A percentile compares a stretch with the other conserved stretches of the same genome.
Evolutionary conservation across 352 stramenopile genomes (phyloP).

Genomic region (Phytophthora macrochlamydospora): DNA sequence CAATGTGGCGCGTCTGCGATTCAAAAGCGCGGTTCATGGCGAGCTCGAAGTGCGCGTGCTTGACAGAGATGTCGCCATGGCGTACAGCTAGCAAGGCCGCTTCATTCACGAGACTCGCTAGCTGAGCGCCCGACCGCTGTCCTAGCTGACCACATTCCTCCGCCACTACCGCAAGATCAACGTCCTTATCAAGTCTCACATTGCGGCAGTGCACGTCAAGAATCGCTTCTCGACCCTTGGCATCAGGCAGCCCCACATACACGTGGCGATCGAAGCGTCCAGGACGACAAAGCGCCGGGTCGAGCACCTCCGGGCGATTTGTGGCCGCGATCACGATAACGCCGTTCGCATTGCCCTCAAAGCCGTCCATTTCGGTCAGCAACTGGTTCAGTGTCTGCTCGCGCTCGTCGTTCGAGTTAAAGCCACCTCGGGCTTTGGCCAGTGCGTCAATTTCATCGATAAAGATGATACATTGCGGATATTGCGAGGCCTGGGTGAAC

Average conservation of each 20-base stretch:
- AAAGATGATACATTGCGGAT: conserved; percentile 97
- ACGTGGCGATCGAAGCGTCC: conserved; percentile 97
- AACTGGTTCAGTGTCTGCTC: conserved; percentile 97
- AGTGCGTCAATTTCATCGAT: conserved; percentile 98
- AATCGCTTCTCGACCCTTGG: conserved; percentile 87
- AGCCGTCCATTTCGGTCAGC: conserved; percentile 89
- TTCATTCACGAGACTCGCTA: conserved; percentile 87
- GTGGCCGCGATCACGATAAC: conserved; percentile 98
- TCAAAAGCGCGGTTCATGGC: conserved; percentile 78
- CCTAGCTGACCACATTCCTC: conserved; percentile 61
- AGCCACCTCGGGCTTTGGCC: conserved; percentile 80
- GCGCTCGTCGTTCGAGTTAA: conserved; percentile 94
- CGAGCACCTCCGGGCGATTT: conserved; percentile 96
- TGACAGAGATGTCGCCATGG: conserved; percentile 63
- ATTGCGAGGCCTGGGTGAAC: conserved; percentile 94
- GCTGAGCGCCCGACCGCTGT: conserved; percentile 71
- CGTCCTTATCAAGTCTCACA: conserved; percentile 58
- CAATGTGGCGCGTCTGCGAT: conserved; percentile 59
- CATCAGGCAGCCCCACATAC: conserved; percentile 94
- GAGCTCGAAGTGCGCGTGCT: conserved; percentile 73
- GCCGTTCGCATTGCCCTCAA: conserved; percentile 89
- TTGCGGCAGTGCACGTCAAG: conserved; percentile 69
- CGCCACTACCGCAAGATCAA: conserved; percentile 58
- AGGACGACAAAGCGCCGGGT: conserved; percentile 94
- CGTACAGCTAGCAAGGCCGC: conserved; percentile 79